Percentiles rank a stretch among this genome's conserved stretches.
Evolutionary conservation across 805 yeast species (phyloP).

Genomic region (Cyberlindnera maclurae): DNA sequence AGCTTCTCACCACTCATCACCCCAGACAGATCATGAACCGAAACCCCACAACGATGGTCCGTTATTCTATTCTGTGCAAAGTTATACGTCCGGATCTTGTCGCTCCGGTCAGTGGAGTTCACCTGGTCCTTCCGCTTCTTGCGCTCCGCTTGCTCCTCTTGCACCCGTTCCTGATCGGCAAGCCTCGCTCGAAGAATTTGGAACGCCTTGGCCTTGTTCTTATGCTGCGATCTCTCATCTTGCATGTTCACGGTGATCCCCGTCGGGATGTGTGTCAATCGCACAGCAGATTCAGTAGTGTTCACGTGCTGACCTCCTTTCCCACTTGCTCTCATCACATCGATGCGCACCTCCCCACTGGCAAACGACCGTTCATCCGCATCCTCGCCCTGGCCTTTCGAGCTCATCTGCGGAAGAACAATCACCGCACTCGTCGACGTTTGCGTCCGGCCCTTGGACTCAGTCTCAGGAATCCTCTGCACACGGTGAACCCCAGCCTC

Average conservation of each 20-base stretch:
- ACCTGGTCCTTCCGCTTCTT: slow-evolving; percentile 76
- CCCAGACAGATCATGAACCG: slow-evolving; percentile 68
- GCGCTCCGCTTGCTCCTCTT: slow-evolving; percentile 58
- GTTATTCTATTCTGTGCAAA: slow-evolving; percentile 89
- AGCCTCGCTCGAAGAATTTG: slow-evolving; percentile 72
- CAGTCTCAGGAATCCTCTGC: slow-evolving; percentile 90
- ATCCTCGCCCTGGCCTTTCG: slow-evolving; percentile 38
- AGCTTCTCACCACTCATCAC: slow-evolving; percentile 54
- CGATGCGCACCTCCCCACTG: slow-evolving; percentile 85
- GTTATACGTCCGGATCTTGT: slow-evolving; percentile 90
- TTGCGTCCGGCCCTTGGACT: slow-evolving; percentile 87
- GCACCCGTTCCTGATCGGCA: slow-evolving; percentile 70
- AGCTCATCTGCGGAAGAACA: slow-evolving; percentile 76
- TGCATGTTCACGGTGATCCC: slow-evolving; percentile 88
- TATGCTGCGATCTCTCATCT: slow-evolving; percentile 92
- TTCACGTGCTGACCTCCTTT: slow-evolving; percentile 98
- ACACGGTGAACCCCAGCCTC: slow-evolving; percentile 97
- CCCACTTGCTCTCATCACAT: slow-evolving; percentile 96
- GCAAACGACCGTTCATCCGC: slow-evolving; percentile 64
- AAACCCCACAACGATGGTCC: slow-evolving; percentile 83
- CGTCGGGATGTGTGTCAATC: slow-evolving; percentile 86
- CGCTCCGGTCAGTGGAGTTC: slow-evolving; percentile 81
- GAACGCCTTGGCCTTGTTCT: slow-evolving; percentile 89
- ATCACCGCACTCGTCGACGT: slow-evolving; percentile 96
- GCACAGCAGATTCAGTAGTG: slow-evolving; percentile 94